Conservation (phyloP, 2,329 filamentous ascomycete species). For the Epichloe typhina region DNA sequence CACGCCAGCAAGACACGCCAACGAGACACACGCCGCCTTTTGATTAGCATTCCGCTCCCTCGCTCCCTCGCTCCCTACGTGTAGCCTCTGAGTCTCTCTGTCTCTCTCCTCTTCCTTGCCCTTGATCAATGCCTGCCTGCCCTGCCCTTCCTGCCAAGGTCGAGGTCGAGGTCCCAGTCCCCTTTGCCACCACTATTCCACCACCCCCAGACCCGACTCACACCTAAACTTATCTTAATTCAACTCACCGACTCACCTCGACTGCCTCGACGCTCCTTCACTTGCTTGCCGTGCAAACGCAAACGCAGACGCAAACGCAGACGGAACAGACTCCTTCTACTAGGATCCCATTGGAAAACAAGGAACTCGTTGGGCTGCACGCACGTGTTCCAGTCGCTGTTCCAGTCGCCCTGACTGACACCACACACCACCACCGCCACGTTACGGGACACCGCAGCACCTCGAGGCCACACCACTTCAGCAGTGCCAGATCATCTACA, state of each 20-base stretch:
- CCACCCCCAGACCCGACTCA: too few species aligned
- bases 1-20: constrained; percentile 3
- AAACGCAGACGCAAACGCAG: background rate
- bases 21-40: constrained; percentile 7
- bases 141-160: background rate
- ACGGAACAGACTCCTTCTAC: background rate
- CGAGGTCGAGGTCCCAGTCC: background rate
- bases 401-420: constrained; percentile 1
- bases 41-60: constrained; percentile 9
- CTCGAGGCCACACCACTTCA: background rate
- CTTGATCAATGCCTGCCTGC: background rate
- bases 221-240: background rate
- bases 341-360: too few species aligned
- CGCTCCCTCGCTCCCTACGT: background rate
- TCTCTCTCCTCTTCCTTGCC: background rate
- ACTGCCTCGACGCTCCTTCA: background rate
- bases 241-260: background rate
- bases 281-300: background rate
- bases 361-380: background rate
- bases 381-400: background rate
- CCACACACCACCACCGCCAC: background rate
- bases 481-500: background rate
- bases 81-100: too few species aligned
- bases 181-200: background rate
- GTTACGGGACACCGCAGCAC: constrained; percentile 1